These are phyloP conservation scores for Thuja plicata DNA, from an alignment of 83 land plant genomes.

Conservation along the genomic window DNA sequence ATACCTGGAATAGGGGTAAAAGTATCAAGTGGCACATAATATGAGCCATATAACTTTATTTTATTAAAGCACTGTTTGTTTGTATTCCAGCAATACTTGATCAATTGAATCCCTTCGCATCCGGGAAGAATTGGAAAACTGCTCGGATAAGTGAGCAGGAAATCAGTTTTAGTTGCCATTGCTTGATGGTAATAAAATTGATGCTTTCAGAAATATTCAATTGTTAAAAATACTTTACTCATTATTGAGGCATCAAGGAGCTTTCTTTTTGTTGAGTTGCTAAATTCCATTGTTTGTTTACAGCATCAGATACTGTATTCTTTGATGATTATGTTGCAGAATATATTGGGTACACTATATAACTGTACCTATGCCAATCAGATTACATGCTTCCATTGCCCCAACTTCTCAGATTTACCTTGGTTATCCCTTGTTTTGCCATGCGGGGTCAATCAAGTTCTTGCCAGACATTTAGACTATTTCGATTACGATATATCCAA, in stretches of 20 bases:
- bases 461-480: neutral
- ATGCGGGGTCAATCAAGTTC: neutral
- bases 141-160: neutral
- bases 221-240: neutral
- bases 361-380: neutral
- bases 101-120: neutral
- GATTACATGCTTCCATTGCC: neutral
- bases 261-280: neutral
- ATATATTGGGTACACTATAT: neutral
- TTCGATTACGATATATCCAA: neutral
- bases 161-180: neutral
- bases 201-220: constrained; percentile 1
- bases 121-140: neutral
- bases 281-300: neutral
- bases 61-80: neutral
- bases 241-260: neutral
- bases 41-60: too few relatives aligned
- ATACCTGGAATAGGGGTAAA: neutral
- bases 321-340: neutral
- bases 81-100: neutral
- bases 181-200: neutral
- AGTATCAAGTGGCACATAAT: neutral
- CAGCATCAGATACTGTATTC: neutral
- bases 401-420: neutral
- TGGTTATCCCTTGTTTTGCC: neutral